phyloP scores from a whole-genome alignment of 441 rosid genomes.

The Metrosideros polymorpha region DNA sequence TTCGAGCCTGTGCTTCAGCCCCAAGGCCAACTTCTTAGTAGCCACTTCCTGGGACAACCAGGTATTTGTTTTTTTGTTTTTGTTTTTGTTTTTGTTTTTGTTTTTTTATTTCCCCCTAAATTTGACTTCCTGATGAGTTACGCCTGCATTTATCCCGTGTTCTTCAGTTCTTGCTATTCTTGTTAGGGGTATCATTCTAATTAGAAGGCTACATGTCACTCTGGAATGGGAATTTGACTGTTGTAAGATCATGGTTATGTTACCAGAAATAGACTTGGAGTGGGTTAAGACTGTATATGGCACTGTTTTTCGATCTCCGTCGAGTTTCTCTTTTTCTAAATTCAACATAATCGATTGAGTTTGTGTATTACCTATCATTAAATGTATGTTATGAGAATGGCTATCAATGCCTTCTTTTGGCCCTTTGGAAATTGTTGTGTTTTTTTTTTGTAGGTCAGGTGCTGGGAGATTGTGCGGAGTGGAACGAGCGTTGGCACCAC shows the following conservation, averaged over 20 bases:
- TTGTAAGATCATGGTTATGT: neutral
- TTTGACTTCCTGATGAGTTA: neutral
- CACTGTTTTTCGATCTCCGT: neutral
- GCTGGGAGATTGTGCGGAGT: neutral
- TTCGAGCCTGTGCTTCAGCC: neutral
- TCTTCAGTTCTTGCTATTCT: neutral
- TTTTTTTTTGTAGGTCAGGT: neutral
- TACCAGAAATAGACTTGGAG: neutral
- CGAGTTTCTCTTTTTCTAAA: neutral
- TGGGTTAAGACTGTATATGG: neutral
- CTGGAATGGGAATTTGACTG: neutral
- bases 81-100: neutral
- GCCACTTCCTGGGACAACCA: slow-evolving; percentile 4
- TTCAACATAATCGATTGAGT: neutral
- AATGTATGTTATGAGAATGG: neutral
- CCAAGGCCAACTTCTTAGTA: neutral
- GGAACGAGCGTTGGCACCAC: neutral
- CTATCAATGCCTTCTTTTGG: neutral
- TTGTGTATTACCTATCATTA: neutral
- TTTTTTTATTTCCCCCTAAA: neutral
- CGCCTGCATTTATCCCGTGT: neutral
- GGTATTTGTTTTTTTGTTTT: neutral
- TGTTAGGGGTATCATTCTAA: neutral
- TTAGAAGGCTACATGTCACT: neutral
- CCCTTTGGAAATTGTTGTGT: neutral